Evolutionary conservation across 2,329 filamentous ascomycete species (phyloP).

Genomic region (Mycosphaerella arachidis): DNA sequence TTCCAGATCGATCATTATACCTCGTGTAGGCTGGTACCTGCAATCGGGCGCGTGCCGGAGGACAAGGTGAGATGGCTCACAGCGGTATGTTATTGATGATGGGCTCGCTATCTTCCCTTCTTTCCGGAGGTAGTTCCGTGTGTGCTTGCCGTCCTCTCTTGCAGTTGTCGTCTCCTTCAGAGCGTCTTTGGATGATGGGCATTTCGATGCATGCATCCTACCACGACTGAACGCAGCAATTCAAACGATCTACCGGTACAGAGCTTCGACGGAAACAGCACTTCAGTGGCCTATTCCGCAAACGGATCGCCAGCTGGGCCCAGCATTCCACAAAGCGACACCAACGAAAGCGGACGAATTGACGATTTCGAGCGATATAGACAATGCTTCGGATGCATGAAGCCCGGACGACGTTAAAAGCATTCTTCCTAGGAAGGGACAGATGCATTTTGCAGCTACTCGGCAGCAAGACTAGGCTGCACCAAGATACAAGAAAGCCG

Average conservation of each 20-base stretch:
- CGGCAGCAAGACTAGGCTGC: neutral
- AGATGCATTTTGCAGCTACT: neutral
- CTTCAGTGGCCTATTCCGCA: neutral
- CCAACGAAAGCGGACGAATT: neutral
- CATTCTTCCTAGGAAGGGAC: neutral
- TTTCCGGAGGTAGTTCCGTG: neutral
- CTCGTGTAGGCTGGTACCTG: too few relatives aligned
- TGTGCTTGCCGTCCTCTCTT: neutral
- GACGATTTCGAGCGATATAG: neutral
- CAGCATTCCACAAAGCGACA: neutral
- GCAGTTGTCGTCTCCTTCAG: neutral
- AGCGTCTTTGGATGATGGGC: neutral
- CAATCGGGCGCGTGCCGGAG: neutral
- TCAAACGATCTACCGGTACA: neutral
- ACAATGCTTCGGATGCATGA: neutral
- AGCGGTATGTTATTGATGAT: neutral
- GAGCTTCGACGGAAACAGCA: neutral
- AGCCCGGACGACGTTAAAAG: neutral
- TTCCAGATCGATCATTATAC: neutral
- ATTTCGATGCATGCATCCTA: neutral
- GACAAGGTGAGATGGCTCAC: neutral
- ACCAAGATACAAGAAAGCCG: neutral
- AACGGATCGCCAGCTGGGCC: neutral
- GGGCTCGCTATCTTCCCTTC: neutral
- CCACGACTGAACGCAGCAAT: neutral